Base-by-base conservation (phyloP, 2,329 filamentous ascomycete genomes). In the Fusarium secorum region DNA sequence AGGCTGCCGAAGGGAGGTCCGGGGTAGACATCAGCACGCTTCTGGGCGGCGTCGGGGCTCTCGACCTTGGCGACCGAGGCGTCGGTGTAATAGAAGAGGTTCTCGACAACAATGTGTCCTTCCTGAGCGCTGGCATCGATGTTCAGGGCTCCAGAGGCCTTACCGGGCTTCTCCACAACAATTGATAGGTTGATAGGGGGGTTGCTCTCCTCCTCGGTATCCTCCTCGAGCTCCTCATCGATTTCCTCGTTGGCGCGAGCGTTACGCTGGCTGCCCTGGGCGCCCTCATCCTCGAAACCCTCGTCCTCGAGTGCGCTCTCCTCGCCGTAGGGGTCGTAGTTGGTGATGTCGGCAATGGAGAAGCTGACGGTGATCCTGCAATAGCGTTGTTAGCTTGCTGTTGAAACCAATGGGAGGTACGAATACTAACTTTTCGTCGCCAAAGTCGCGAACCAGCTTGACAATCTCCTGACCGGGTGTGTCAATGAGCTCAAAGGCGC, bases 1-100 rank as follows among this genome's bases (percentile, higher is more conserved):
- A 99, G 90, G 85, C 93, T 97, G 83, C 90, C 91, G 81, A 98
- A 98, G 60, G 94, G 93, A 68, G 96, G 96, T 60, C 96, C 96
- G 44, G 93, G 91, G 85, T 98, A 99, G 74, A 94, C 83, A 71
- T 90, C 90, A 80, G 92, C 89, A 78, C 93, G 88, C 76, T 88
- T 85, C 87, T 94, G 94, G 74, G 92, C 89, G 79, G 89, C 87
- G 78, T 97, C 94, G 71, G 93, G 90, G 54, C 87, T 90, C 77
- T 91, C 85, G 70, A 92, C 89, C 79, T 93, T 90, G 44, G 95
- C 94, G 71, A 97, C 84, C 64, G 92, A 90, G 66, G 91, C 86
- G 75, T 95, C 91, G 75, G 89, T 86, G 85, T 94, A 97, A 87
- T 94, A 95, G 82, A 92, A 94, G 77, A 98, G 89, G 83, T 96